A percentile compares a stretch with the other conserved stretches of the same genome.
Evolutionary conservation across 345 rosid genomes (phyloP).

Genomic region (Camelina laxa): DNA sequence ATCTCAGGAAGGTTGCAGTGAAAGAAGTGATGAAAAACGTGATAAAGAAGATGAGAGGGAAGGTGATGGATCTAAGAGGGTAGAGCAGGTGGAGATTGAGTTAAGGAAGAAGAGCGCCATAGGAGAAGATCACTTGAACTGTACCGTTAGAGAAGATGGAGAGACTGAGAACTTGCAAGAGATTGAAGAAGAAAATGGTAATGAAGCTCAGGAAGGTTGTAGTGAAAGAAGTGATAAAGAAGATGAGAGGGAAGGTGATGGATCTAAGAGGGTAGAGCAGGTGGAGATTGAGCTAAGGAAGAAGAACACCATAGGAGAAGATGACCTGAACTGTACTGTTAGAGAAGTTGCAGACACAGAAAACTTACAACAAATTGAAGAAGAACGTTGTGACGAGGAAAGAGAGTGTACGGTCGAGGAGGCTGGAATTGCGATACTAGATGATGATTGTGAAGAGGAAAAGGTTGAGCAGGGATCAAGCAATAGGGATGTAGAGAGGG

Average conservation of each 20-base stretch:
- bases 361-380: constrained; percentile 5
- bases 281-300: constrained; percentile 22
- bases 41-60: constrained; percentile 14
- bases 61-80: background rate
- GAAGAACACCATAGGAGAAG: background rate
- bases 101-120: background rate
- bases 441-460: constrained; percentile 20
- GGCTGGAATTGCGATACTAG: constrained; percentile 10
- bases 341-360: constrained; percentile 29
- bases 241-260: constrained; percentile 15
- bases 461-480: constrained; percentile 19
- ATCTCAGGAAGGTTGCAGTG: constrained; percentile 12
- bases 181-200: background rate
- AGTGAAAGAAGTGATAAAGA: constrained; percentile 6
- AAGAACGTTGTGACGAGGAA: background rate
- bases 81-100: constrained; percentile 31
- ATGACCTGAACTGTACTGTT: constrained; percentile 14
- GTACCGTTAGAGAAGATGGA: constrained; percentile 19
- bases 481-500: constrained; percentile 12
- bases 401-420: background rate
- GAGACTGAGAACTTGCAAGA: constrained; percentile 18
- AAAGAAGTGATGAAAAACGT: background rate
- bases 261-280: constrained; percentile 24
- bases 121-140: constrained; percentile 11
- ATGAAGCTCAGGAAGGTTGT: constrained; percentile 14